A percentile compares a stretch with the other conserved stretches of the same genome.
phyloP scores from a whole-genome alignment of 768 basidiomycete genomes.

The Cyclocybe cylindracea region DNA sequence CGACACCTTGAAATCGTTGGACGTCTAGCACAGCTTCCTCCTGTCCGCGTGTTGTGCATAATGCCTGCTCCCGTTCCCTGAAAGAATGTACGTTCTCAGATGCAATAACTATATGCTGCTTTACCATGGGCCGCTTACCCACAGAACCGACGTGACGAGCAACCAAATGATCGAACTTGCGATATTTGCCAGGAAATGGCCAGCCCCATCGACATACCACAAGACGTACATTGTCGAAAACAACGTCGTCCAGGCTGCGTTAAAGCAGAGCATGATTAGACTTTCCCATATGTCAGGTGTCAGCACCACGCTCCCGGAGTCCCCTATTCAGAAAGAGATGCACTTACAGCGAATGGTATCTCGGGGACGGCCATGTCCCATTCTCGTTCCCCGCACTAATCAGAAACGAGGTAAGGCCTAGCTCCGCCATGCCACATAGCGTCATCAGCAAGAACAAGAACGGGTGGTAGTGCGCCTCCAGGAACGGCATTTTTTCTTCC shows the following conservation, averaged over 20 bases:
- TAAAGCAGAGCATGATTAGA: slow-evolving; percentile 61
- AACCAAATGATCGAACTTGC: slow-evolving; percentile 81
- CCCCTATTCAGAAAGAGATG: slow-evolving; percentile 10
- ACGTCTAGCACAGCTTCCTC: slow-evolving; percentile 56
- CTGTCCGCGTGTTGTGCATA: slow-evolving; percentile 63
- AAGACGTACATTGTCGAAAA: slow-evolving; percentile 71
- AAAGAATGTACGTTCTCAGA: neutral
- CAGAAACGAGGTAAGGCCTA: slow-evolving; percentile 74
- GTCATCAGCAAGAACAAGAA: slow-evolving; percentile 66
- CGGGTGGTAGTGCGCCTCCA: slow-evolving; percentile 60
- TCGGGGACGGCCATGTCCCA: slow-evolving; percentile 57
- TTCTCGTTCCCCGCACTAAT: slow-evolving; percentile 68
- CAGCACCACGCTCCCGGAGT: neutral
- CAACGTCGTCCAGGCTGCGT: slow-evolving; percentile 73
- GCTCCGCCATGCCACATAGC: slow-evolving; percentile 67
- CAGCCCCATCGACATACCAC: slow-evolving; percentile 67
- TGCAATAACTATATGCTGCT: neutral
- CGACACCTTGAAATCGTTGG: slow-evolving; percentile 65
- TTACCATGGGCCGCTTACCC: slow-evolving; percentile 46
- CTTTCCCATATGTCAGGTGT: slow-evolving; percentile 25
- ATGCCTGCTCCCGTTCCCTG: slow-evolving; percentile 71
- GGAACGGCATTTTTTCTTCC: slow-evolving; percentile 33
- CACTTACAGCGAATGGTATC: slow-evolving; percentile 67
- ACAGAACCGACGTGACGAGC: slow-evolving; percentile 59
- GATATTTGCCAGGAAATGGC: slow-evolving; percentile 71